Evolutionary conservation across 257 asterid species (phyloP).

Genomic region (Dorcoceras hygrometricum): DNA sequence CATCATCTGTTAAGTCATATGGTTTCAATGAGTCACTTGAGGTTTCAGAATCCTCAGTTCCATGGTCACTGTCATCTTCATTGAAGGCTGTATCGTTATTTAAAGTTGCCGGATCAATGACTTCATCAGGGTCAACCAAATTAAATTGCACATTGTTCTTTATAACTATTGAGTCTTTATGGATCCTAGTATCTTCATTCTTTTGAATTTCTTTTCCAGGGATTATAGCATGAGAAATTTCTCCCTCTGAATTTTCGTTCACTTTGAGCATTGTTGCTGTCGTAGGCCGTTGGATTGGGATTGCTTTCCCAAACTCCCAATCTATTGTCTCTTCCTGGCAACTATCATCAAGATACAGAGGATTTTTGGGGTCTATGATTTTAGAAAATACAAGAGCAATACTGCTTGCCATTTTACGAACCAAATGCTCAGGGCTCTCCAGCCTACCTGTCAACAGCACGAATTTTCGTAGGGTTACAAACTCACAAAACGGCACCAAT

Average conservation of each 20-base stretch:
- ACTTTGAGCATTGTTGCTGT: conserved; percentile 25
- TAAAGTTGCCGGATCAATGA: conserved; percentile 74
- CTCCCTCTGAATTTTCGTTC: conserved; percentile 34
- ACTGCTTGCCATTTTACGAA: conserved; percentile 91
- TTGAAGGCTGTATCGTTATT: conserved; percentile 36
- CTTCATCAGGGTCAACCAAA: conserved; percentile 81
- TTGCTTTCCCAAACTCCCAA: conserved; percentile 77
- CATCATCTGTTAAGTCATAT: conserved; percentile 86
- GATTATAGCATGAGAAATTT: conserved; percentile 25
- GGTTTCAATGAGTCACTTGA: conserved; percentile 69
- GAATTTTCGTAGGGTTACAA: conserved; percentile 18
- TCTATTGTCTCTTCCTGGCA: conserved; percentile 63
- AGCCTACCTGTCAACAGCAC: conserved; percentile 70
- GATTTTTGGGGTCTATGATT: conserved; percentile 83
- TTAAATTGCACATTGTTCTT: conserved; percentile 38
- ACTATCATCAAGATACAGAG: conserved; percentile 86
- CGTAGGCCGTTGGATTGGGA: conserved; percentile 32
- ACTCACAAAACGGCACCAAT: conserved; percentile 5
- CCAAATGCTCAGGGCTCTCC: conserved; percentile 76
- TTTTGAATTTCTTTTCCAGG: conserved; percentile 34
- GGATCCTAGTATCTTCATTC: conserved; percentile 31
- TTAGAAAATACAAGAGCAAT: conserved; percentile 87
- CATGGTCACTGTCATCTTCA: conserved; percentile 57
- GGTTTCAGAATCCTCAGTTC: conserved; percentile 67
- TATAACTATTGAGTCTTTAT: conserved; percentile 27